Percentiles rank a stretch among this genome's conserved stretches.
These are phyloP conservation scores for Salix purpurea DNA, from an alignment of 345 rosid species.

Conservation along the genomic window DNA sequence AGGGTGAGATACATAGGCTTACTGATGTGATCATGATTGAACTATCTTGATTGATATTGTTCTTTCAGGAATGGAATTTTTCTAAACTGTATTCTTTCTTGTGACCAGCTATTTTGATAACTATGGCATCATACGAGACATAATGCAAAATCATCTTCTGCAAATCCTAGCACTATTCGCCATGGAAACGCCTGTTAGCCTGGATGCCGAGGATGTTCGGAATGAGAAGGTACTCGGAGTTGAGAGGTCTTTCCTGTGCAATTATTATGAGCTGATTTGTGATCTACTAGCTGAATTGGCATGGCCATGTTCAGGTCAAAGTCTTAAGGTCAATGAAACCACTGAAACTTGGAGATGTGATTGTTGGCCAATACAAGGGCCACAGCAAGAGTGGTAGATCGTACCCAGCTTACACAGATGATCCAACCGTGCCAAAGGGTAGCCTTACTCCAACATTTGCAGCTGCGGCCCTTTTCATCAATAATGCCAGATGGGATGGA, in stretches of 20 bases:
- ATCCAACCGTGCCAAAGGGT: constrained; percentile 62
- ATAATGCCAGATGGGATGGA: constrained; percentile 95
- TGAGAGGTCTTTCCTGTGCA: not conserved
- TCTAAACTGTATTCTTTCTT: not conserved
- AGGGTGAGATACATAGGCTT: constrained; percentile 45
- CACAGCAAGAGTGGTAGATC: constrained; percentile 56
- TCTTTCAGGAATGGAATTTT: not conserved
- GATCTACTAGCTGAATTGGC: too few relatives aligned
- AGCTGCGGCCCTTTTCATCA: constrained; percentile 81
- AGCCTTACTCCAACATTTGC: constrained; percentile 89
- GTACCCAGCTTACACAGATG: constrained; percentile 68
- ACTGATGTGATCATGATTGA: not conserved
- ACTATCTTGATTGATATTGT: not conserved
- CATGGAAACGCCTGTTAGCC: constrained; percentile 98
- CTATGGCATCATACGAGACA: constrained; percentile 87
- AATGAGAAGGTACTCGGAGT: constrained; percentile 65
- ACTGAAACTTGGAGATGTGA: constrained; percentile 64
- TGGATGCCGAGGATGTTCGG: constrained; percentile 89
- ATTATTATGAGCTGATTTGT: not conserved
- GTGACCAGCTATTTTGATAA: constrained; percentile 64
- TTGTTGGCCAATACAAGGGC: constrained; percentile 85
- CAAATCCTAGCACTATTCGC: constrained; percentile 89
- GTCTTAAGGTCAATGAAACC: constrained; percentile 85
- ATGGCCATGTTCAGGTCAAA: constrained; percentile 53
- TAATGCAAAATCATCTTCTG: constrained; percentile 92